Base-by-base conservation (phyloP, 148 eudicot genomes). In the Chenopodium berlandieri region DNA sequence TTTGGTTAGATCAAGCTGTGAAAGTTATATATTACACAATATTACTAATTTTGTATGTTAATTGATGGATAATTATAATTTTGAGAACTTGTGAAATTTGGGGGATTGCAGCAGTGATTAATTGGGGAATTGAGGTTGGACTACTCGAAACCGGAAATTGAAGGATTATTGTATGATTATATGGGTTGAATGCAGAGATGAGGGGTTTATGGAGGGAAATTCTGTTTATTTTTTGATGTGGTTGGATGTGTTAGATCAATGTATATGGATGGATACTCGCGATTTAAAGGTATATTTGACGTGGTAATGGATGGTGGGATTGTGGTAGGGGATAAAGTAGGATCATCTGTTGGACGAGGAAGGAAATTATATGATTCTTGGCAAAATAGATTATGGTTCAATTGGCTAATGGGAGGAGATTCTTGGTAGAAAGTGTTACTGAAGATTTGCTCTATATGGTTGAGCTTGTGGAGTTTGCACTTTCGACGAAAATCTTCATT, bases 1-100 rank as follows among this genome's bases (percentile, higher is more conserved):
- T 71, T 79, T 75, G 69, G 79, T 52, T 68, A 37, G 83, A 84
- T 84, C 86, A 84, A 63, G 68, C 67, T 65, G 63, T 11, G 9
- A 22, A 22, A 62, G 9, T 62, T 58, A 4, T 17, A 3, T 7
- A 32, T 30, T 17, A 56, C 62, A 54, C 50, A 30, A 71, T 75
- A 8, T 40, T 80, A 52, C 47, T 75, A 56, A 17, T 40, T 78
- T 70, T 2, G 69, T 17, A 46, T 50, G 54, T 50, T 48, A 19
- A 56, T 71, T 77, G 54, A 78, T 68, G 68, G 22, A 2, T 64
- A 78, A 22, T 73, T 27, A n/a, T 0, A 9, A 62, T 71, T n/a
- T 14, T 11, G 2, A 20, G 16, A 32, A 56, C 23, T 2, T 48
- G 14, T 67, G 30, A 20, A 30, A 0, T 30, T 78, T 65, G 50